Percentiles rank a stretch among this genome's conserved stretches.
phyloP scores from a whole-genome alignment of 352 stramenopile genomes.

The Vaucheria bursata region DNA sequence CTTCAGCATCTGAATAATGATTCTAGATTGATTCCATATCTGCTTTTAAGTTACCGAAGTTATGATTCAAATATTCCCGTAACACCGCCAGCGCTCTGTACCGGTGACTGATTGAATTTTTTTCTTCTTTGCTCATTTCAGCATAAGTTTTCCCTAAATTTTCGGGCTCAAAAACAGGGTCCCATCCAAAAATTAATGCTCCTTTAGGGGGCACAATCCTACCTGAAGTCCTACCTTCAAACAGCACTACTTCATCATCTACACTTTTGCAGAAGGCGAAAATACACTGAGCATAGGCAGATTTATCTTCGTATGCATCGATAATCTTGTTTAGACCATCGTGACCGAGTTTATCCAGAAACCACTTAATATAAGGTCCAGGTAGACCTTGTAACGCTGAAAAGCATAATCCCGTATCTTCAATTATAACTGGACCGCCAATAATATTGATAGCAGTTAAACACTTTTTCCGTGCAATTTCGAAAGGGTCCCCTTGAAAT shows the following conservation, averaged over 20 bases:
- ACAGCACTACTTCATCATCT: constrained; percentile 55
- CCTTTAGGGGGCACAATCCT: constrained; percentile 59
- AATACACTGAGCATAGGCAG: constrained; percentile 90
- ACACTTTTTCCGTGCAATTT: constrained; percentile 90
- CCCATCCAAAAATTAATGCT: constrained; percentile 62
- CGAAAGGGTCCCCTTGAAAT: constrained; percentile 86
- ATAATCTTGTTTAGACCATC: constrained; percentile 78
- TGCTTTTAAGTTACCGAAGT: not conserved
- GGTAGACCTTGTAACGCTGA: constrained; percentile 71
- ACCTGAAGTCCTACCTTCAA: constrained; percentile 58
- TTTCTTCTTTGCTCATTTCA: constrained; percentile 66
- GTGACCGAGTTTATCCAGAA: constrained; percentile 80
- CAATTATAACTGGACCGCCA: constrained; percentile 61
- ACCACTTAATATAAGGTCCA: constrained; percentile 96
- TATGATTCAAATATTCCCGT: not conserved
- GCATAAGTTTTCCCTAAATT: constrained; percentile 63
- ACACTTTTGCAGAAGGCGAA: constrained; percentile 75
- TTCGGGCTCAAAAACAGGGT: constrained; percentile 69
- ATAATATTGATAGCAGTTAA: constrained; percentile 62
- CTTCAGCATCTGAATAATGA: no score
- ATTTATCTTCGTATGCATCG: constrained; percentile 75
- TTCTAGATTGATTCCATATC: no score
- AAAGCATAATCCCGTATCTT: constrained; percentile 94
- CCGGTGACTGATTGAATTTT: constrained; percentile 67
- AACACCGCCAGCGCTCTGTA: constrained; percentile 30